Evolutionary conservation across 345 rosid genomes (phyloP).

Genomic region (Euphorbia lathyris): DNA sequence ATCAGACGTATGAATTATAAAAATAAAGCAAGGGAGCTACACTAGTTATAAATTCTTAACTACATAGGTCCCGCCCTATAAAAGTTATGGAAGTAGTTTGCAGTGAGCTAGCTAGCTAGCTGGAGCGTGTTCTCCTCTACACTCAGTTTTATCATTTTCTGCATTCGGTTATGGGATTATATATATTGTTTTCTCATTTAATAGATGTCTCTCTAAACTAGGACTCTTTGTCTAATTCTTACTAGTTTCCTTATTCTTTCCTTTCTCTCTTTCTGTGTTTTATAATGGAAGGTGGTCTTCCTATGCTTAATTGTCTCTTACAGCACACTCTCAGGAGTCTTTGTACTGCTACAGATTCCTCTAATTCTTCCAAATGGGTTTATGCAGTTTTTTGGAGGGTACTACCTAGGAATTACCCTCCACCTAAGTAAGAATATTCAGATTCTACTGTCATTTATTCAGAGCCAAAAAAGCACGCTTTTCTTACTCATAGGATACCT

Average conservation of each 20-base stretch:
- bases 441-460: background rate
- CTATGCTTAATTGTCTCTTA: slow-evolving; percentile 62
- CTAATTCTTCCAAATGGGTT: slow-evolving; percentile 64
- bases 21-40: background rate
- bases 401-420: slow-evolving; percentile 74
- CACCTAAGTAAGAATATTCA: slow-evolving; percentile 53
- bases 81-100: background rate
- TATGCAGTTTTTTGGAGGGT: slow-evolving; percentile 80
- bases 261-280: slow-evolving; percentile 5
- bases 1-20: background rate
- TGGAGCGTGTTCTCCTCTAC: slow-evolving; percentile 25
- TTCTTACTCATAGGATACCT: background rate
- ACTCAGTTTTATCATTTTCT: background rate
- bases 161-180: slow-evolving; percentile 18
- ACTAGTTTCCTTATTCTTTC: slow-evolving; percentile 15
- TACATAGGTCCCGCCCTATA: slow-evolving; percentile 12
- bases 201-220: slow-evolving; percentile 18
- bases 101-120: slow-evolving; percentile 8
- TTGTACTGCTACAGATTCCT: slow-evolving; percentile 47
- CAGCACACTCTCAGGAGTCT: slow-evolving; percentile 55
- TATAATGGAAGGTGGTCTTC: slow-evolving; percentile 60
- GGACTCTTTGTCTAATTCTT: slow-evolving; percentile 14
- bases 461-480: background rate
- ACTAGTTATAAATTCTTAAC: slow-evolving; percentile 4
- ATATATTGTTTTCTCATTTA: slow-evolving; percentile 10